Evolutionary conservation across 2,329 filamentous ascomycete species (phyloP).

Genomic region (Pseudocercospora crystallina): DNA sequence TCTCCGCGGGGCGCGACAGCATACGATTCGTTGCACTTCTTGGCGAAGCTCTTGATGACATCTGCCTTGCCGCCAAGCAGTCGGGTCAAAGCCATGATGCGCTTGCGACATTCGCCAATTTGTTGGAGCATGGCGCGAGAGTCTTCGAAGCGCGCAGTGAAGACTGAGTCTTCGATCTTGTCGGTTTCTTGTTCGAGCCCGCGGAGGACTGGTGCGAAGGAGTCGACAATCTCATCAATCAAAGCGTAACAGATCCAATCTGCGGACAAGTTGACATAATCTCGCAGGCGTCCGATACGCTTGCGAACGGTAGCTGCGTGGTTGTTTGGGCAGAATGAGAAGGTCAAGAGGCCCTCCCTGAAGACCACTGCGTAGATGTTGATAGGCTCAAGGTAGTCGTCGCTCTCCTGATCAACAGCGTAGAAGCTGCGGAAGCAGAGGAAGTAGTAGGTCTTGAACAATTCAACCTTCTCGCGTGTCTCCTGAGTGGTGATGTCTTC

Average conservation of each 20-base stretch:
- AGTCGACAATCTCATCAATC: conserved; percentile 98
- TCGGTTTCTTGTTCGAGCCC: conserved; percentile 87
- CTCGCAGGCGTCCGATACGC: conserved; percentile 87
- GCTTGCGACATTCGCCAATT: conserved; percentile 89
- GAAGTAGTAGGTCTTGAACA: conserved; percentile 98
- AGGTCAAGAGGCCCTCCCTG: conserved; percentile 89
- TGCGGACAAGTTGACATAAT: conserved; percentile 90
- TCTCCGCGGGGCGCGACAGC: conserved; percentile 93
- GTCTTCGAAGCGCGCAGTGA: conserved; percentile 86
- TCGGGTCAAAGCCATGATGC: conserved; percentile 88
- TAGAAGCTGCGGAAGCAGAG: conserved; percentile 95
- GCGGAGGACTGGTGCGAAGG: conserved; percentile 84
- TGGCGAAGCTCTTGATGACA: conserved; percentile 94
- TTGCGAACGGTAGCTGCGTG: conserved; percentile 87
- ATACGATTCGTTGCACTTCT: conserved; percentile 98
- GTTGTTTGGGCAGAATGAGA: conserved; percentile 84
- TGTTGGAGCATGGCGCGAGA: conserved; percentile 82
- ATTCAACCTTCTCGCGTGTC: conserved; percentile 94
- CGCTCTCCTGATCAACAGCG: conserved; percentile 73
- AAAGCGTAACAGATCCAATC: conserved; percentile 99
- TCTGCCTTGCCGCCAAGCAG: conserved; percentile 97
- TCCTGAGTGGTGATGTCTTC: conserved; percentile 97
- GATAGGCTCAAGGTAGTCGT: conserved; percentile 86
- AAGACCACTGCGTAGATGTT: conserved; percentile 98
- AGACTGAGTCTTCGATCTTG: conserved; percentile 91